Conservation (phyloP, 352 stramenopile species). For the Pythium pectinolyticum region DNA sequence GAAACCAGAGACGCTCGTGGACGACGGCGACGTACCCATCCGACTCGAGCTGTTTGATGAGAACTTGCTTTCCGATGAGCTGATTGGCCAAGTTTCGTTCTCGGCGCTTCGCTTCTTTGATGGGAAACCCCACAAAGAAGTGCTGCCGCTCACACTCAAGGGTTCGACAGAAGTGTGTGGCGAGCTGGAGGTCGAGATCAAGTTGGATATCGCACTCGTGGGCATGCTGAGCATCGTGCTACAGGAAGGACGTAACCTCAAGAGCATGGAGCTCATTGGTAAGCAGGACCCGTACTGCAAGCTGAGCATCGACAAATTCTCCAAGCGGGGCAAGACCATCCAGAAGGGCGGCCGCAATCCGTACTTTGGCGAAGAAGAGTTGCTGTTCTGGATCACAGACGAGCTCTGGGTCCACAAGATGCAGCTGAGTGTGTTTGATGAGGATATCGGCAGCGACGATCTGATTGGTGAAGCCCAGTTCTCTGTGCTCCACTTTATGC, state of each 20-base stretch:
- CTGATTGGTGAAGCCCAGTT: constrained; percentile 81
- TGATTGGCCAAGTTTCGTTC: constrained; percentile 68
- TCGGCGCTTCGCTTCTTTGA: constrained; percentile 84
- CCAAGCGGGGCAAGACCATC: constrained; percentile 73
- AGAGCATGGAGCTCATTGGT: constrained; percentile 89
- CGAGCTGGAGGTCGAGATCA: constrained; percentile 70
- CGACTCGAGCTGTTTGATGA: constrained; percentile 87
- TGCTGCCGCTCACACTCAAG: constrained; percentile 57
- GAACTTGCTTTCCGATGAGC: constrained; percentile 84
- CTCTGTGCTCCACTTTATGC: constrained; percentile 78
- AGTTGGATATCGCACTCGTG: constrained; percentile 69
- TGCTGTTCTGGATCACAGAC: constrained; percentile 91
- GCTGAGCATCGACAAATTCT: constrained; percentile 65
- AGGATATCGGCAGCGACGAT: constrained; percentile 89
- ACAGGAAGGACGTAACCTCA: constrained; percentile 87
- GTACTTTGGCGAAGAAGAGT: constrained; percentile 90
- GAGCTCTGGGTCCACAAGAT: constrained; percentile 88
- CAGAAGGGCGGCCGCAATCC: constrained; percentile 84
- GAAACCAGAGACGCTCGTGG: constrained; percentile 68
- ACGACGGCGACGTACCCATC: constrained; percentile 68
- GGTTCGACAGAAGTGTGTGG: constrained; percentile 37
- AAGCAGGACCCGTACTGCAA: constrained; percentile 92
- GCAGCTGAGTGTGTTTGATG: constrained; percentile 75
- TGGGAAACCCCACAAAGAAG: constrained; percentile 52
- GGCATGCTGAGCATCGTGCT: constrained; percentile 87